Evolutionary conservation across 1,284 basidiomycete genomes (phyloP), one percentile per base, ranked within the genome.

Genomic region (Apiotrichum domesticum): DNA sequence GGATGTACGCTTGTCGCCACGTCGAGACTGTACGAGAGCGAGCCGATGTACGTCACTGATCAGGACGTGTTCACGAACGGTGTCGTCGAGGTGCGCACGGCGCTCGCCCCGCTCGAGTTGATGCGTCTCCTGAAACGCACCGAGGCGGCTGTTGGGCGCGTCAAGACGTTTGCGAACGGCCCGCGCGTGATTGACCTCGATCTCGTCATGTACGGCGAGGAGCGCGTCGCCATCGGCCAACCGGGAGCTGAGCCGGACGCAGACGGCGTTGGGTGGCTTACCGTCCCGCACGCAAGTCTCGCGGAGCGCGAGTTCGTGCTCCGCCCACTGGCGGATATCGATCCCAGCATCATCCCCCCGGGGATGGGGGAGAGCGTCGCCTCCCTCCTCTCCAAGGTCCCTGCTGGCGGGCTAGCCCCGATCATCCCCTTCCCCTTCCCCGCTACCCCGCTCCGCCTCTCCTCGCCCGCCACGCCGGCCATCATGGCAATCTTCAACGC

Each of bases 401-500:
- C 83, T 87, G n/a, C 77, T 85, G 5, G 84, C 37, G 47, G 55
- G 84, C 3, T 86, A 67, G 82, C 85, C 6, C 71, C 70, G 0
- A 66, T 77, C 57, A 71, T 77, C 29, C 62, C 66, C 35, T 63
- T 69, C 68, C 52, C 66, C 48, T 11, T 59, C 54, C 80, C 33
- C 75, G 81, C 70, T 85, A 83, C 83, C 75, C 72, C 70, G n/a
- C 80, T 83, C 62, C 77, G 79, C 1, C 66, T 75, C 47, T 55
- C 61, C 58, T 4, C 29, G 0, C 55, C 55, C 1, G 64, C 71
- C 10, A 66, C 65, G 34, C 92, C 90, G 1, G 82, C 83, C 57
- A 75, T 98, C 58, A 98, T 98, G 96, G 88, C 88, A 0, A 97
- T 92, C 4, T 82, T 98, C 63, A 98, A 98, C 71, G 83, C 84